phyloP scores from a whole-genome alignment of 371 early-diverging fungal species.

The Mortierella sp. region DNA sequence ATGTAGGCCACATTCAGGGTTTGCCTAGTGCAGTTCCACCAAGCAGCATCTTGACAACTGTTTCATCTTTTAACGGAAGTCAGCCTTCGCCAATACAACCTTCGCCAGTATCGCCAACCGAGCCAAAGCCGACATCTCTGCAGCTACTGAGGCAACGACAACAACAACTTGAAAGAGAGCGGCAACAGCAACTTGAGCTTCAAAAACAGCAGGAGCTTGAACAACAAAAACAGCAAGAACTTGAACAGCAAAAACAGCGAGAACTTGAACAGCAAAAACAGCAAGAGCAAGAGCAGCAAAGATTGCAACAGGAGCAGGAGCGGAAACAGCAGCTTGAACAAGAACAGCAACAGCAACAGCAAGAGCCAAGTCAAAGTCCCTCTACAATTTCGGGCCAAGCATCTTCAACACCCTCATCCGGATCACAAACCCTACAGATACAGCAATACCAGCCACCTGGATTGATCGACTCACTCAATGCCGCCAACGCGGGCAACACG shows the following conservation, averaged over 20 bases:
- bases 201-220: conserved; percentile 11
- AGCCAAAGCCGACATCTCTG: conserved; percentile 27
- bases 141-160: conserved; percentile 29
- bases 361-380: background rate
- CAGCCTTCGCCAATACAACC: background rate
- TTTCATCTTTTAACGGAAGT: background rate
- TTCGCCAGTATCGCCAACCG: conserved; percentile 25
- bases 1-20: background rate
- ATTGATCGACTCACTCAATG: background rate
- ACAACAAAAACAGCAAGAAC: conserved; percentile 1
- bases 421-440: background rate
- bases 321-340: conserved; percentile 12
- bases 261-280: conserved; percentile 3
- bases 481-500: background rate
- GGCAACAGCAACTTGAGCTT: conserved; percentile 11
- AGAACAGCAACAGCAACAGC: background rate
- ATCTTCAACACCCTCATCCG: background rate
- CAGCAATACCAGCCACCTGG: conserved; percentile 1
- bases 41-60: conserved; percentile 15
- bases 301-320: background rate
- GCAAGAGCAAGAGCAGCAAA: conserved; percentile 3
- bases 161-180: background rate
- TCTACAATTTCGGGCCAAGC: background rate
- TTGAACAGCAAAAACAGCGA: background rate
- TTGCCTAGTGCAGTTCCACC: conserved; percentile 7